phyloP scores from a whole-genome alignment of 2,329 filamentous ascomycete species.

The Cadophora gregata region DNA sequence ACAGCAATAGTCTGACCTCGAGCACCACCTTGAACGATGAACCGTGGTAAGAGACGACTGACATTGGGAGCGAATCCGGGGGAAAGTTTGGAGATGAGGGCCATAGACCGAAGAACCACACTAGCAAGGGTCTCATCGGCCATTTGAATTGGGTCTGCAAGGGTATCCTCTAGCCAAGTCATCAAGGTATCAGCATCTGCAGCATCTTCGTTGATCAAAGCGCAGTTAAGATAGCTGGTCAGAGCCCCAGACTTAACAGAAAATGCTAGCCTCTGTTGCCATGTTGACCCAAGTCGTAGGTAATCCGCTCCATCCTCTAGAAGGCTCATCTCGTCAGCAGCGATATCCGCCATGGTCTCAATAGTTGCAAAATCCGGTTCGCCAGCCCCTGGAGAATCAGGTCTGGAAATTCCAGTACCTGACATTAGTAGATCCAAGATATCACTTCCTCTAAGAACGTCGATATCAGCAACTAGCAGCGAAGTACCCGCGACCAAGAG shows the following conservation, averaged over 20 bases:
- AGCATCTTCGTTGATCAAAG: slow-evolving; percentile 79
- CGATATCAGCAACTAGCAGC: slow-evolving; percentile 68
- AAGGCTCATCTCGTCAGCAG: slow-evolving; percentile 82
- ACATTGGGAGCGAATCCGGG: slow-evolving; percentile 75
- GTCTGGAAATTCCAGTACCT: slow-evolving; percentile 49
- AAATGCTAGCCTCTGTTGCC: slow-evolving; percentile 85
- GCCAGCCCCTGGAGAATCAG: slow-evolving; percentile 48
- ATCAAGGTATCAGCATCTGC: slow-evolving; percentile 81
- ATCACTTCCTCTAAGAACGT: slow-evolving; percentile 64
- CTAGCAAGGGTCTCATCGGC: slow-evolving; percentile 77
- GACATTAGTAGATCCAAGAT: slow-evolving; percentile 77
- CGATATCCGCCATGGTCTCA: slow-evolving; percentile 72
- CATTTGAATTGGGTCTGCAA: slow-evolving; percentile 83
- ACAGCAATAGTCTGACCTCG: slow-evolving; percentile 72
- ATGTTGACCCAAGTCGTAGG: slow-evolving; percentile 80
- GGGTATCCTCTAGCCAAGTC: slow-evolving; percentile 82
- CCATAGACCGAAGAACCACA: slow-evolving; percentile 80
- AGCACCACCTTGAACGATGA: slow-evolving; percentile 84
- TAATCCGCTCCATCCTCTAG: slow-evolving; percentile 92
- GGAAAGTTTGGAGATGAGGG: slow-evolving; percentile 78
- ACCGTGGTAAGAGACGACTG: slow-evolving; percentile 80
- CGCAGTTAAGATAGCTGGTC: slow-evolving; percentile 84
- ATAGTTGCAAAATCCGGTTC: slow-evolving; percentile 63
- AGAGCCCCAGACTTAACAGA: slow-evolving; percentile 84
- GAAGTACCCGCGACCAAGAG: slow-evolving; percentile 81